Evolutionary conservation across 306 rosid species (phyloP), one percentile per base, ranked within the genome.

Genomic region (Elaeagnus macrophylla): DNA sequence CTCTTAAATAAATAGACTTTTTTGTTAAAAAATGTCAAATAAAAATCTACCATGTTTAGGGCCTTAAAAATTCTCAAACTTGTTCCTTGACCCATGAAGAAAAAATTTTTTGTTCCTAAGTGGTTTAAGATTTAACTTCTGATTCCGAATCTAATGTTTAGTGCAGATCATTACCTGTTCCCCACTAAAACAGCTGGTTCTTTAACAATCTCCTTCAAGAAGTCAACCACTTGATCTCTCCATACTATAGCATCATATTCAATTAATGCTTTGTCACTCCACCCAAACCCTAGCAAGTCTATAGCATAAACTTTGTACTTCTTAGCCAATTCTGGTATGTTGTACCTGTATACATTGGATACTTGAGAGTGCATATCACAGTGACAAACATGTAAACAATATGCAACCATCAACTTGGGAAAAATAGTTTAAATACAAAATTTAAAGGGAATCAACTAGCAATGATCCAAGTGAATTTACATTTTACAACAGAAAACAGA

Each of bases 231-330:
- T 66, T 91, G 99, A 71, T 82, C 96, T 59, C 81, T 87, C 99
- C 95, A 84, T 17, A 87, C 77, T 87, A 82, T 46, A 71, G 96
- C 89, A 77, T 91, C 95, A 37, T 91, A 91, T n/a, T 91, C 95
- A 1, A 87, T 72, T 39, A 91, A 45, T 64, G 99, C 99, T 61
- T 91, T 91, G 71, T 91, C 96, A 71, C 99, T 91, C 99, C 99
- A 91, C 46, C 99, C 96, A 53, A 91, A 91, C 42, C 96, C 96
- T 67, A 87, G 79, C 82, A 91, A 82, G 82, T 84, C 99, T 71
- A 91, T 53, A 45, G 96, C 96, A 73, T 84, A 91, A 48, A 91
- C 96, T 83, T 80, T 87, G 70, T 91, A 68, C 17, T 46, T 78
- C 69, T 93, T 84, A 11, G 99, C 87, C 78, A 87, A 81, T 80